Evolutionary conservation across 2,329 filamentous ascomycete genomes (phyloP), one percentile per base, ranked within the genome.

Genomic region (Lachnum nothofagi): DNA sequence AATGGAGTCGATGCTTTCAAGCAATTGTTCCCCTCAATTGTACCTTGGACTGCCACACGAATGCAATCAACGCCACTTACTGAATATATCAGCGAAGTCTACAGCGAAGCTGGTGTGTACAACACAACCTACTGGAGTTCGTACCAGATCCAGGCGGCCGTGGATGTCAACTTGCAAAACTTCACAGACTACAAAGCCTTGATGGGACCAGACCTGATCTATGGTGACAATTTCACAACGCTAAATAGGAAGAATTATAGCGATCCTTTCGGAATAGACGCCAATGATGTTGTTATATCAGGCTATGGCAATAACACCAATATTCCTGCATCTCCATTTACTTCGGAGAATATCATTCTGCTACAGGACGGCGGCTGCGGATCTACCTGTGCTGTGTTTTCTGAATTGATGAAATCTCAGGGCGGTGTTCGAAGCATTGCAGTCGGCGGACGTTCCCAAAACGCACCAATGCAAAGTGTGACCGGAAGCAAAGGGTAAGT

Each of bases 1-100:
- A 72, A 76, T 20, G 80, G 77, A 14, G 81, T 80, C 55, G 80
- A 83, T 59, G 69, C 83, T 20, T 83, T 82, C 71, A 74, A 62
- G 5, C 59, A 71, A 34, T 56, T 61, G 46, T 60, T 63, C 39
- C 57, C 60, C 6, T 42, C n/a, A 5, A 35, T 45, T 16, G 59
- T 24, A 12, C 46, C 44, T 2, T 49, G 51, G 6, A 23, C 20
- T 12, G 44, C 35, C 16, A 22, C 44, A 4, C 37, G 45, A 19
- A 34, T 49, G 37, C 50, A 41, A 14, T 40, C 44, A 7, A 47
- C 51, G 3, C 52, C 57, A 20, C 43, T 45, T 4, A 40, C 12
- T 2, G 44, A 58, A 44, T 23, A 23, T 10, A 48, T 49, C 34
- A 27, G 6, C 1, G 35, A 16, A 3, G 39, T 42, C 10, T 23